These are phyloP conservation scores for Claviceps monticola DNA, from an alignment of 2,329 filamentous ascomycete genomes.

Conservation along the genomic window DNA sequence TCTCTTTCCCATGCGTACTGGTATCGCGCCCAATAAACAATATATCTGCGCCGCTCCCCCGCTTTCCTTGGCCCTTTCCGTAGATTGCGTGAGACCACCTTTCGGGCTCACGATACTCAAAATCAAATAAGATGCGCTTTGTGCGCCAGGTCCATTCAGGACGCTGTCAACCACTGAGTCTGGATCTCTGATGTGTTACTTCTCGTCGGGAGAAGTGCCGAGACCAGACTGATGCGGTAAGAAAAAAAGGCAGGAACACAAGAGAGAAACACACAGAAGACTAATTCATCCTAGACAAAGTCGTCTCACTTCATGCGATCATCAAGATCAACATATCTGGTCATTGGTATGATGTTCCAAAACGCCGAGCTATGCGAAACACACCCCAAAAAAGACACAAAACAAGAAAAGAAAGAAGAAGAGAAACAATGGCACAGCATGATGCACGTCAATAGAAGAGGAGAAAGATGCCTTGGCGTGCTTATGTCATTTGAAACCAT, in stretches of 20 bases:
- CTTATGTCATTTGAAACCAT: not conserved
- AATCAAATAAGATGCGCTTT: not conserved
- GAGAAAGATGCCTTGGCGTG: not conserved
- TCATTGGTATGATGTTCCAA: not conserved
- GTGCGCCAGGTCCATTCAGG: not conserved
- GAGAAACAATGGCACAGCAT: not conserved
- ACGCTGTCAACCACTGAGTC: not conserved
- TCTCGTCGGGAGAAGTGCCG: not conserved
- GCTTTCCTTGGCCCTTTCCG: not conserved
- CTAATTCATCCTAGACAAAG: constrained; percentile 1
- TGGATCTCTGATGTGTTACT: not conserved
- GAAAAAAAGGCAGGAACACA: not conserved
- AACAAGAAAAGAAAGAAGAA: not conserved
- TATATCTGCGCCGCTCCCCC: not conserved
- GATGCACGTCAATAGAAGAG: not conserved
- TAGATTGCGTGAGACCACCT: not conserved
- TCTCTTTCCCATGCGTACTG: not conserved
- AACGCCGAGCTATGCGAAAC: constrained; percentile 6
- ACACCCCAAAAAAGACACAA: not conserved
- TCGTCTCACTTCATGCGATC: constrained; percentile 4
- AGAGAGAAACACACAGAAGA: not conserved
- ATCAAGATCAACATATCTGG: constrained; percentile 3
- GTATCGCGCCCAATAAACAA: not conserved
- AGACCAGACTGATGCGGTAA: not conserved
- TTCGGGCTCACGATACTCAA: not conserved